These are phyloP conservation scores for Fragosphaeria purpurea DNA, from an alignment of 2,329 filamentous ascomycete genomes.

Conservation along the genomic window DNA sequence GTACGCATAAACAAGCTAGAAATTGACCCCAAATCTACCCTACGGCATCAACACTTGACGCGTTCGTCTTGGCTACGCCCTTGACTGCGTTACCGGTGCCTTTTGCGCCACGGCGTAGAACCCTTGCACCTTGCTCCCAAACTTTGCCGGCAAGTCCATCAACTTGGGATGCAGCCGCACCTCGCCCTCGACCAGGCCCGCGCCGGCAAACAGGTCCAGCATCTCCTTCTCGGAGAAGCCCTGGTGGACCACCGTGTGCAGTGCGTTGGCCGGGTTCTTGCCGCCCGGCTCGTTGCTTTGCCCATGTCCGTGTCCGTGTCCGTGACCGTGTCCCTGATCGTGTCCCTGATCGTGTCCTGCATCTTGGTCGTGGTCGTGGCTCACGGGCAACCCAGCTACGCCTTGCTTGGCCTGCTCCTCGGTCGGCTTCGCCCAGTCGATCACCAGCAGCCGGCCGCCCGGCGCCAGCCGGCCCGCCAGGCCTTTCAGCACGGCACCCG, in stretches of 20 bases:
- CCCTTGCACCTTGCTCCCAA: slow-evolving; percentile 1
- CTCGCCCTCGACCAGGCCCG: slow-evolving; percentile 7
- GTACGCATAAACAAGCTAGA: no score
- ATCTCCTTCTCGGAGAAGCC: slow-evolving; percentile 11
- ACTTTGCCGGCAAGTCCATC: not conserved
- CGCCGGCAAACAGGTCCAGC: slow-evolving; percentile 5
- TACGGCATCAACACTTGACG: no score
- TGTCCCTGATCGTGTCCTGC: not conserved
- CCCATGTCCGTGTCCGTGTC: not conserved
- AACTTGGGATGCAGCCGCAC: not conserved
- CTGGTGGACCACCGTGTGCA: slow-evolving; percentile 4
- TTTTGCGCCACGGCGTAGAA: slow-evolving; percentile 8
- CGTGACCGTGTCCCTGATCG: not conserved
- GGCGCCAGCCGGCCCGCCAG: slow-evolving; percentile 11
- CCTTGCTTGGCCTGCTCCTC: not conserved
- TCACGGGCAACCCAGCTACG: no score
- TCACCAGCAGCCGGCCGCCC: slow-evolving; percentile 13
- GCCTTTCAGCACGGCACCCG: slow-evolving; percentile 6
- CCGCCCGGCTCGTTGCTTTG: not conserved
- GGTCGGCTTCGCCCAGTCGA: slow-evolving; percentile 11
- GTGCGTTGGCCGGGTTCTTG: not conserved
- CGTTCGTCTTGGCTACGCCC: no score
- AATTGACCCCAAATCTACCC: no score
- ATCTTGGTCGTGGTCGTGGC: not conserved
- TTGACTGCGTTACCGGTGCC: not conserved